These are phyloP conservation scores for Arabidopsis arenosa DNA, from an alignment of 345 rosid genomes.

Conservation along the genomic window DNA sequence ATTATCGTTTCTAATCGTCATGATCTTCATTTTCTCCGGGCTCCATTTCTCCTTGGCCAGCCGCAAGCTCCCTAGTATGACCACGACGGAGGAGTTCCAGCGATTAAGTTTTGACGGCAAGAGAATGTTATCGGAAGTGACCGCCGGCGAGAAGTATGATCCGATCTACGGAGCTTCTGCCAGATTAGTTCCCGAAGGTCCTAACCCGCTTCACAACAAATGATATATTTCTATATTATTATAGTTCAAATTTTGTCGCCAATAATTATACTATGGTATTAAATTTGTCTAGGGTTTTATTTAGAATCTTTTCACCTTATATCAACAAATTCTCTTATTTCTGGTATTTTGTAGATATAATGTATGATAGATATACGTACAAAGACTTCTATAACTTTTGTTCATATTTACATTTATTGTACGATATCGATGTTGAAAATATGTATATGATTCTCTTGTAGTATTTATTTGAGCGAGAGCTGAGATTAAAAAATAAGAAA, in stretches of 20 bases:
- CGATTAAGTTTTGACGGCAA: constrained; percentile 7
- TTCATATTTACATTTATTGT: not conserved
- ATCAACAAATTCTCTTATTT: not conserved
- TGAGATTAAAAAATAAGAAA: not conserved
- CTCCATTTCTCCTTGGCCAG: constrained; percentile 1
- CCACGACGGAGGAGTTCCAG: constrained; percentile 14
- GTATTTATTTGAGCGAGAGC: not conserved
- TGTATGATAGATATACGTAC: not conserved
- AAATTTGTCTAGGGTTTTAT: not conserved
- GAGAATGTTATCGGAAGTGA: constrained; percentile 13
- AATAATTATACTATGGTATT: not conserved
- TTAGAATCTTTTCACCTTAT: not conserved
- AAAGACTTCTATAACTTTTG: not conserved
- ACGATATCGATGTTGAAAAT: not conserved
- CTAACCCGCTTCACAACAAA: constrained; percentile 46
- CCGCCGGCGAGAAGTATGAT: constrained; percentile 19
- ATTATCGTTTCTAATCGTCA: constrained; percentile 19
- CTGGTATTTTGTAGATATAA: constrained; percentile 1
- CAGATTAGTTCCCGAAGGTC: constrained; percentile 35
- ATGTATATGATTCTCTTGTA: not conserved
- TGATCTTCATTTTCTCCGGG: constrained; percentile 23
- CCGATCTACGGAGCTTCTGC: constrained; percentile 34
- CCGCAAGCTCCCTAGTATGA: constrained; percentile 29
- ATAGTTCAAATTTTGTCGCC: not conserved
- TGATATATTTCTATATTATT: constrained; percentile 7